Percentiles rank a stretch among this genome's conserved stretches.
Conservation (phyloP, 345 rosid genomes). For the Geranium brycei region DNA sequence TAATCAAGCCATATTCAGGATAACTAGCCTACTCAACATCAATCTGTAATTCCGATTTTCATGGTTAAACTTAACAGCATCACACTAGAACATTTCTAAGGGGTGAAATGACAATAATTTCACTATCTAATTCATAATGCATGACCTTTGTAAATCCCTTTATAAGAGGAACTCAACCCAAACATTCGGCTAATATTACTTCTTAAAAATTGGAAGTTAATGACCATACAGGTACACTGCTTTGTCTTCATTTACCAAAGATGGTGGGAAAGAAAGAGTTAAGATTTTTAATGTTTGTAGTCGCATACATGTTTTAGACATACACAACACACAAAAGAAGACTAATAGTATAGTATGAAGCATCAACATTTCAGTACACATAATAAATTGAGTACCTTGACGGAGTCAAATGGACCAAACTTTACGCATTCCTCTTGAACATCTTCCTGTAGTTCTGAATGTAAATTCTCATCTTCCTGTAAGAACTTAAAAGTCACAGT, state of each 20-base stretch:
- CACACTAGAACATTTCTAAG: not conserved
- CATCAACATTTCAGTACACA: not conserved
- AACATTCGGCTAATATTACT: too few species aligned
- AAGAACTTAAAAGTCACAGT: not conserved
- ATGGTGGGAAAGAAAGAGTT: not conserved
- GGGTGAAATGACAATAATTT: not conserved
- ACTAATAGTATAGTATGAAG: not conserved
- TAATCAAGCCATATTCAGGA: too few species aligned
- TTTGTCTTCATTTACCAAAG: not conserved
- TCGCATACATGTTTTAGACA: not conserved
- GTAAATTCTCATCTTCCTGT: conserved; percentile 68
- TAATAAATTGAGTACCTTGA: conserved; percentile 43
- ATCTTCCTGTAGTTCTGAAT: conserved; percentile 65
- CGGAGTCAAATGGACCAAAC: conserved; percentile 66
- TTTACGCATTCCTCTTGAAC: conserved; percentile 73
- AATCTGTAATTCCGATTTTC: too few species aligned
- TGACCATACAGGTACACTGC: too few species aligned
- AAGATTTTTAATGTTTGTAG: too few species aligned
- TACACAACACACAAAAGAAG: not conserved
- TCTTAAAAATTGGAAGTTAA: too few species aligned
- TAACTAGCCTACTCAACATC: too few species aligned
- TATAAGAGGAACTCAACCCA: not conserved
- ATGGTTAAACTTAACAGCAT: not conserved
- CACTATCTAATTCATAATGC: not conserved
- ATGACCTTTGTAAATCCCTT: not conserved